Evolutionary conservation across 371 early-diverging fungal genomes (phyloP), one percentile per base, ranked within the genome.

Genomic region (Syncephalastrum contaminatum): DNA sequence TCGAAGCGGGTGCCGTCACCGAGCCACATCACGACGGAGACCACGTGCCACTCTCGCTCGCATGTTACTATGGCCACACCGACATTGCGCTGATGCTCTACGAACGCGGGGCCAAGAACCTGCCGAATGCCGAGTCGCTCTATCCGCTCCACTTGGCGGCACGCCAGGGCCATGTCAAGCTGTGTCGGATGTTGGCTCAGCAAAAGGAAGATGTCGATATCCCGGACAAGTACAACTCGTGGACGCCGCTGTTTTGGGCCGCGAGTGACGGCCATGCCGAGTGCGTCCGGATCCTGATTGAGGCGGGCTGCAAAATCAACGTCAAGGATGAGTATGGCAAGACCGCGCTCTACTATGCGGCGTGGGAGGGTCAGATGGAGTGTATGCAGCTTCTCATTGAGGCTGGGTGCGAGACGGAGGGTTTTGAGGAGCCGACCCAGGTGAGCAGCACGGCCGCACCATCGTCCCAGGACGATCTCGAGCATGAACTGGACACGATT

Each of bases 191-290:
- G 27, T 69, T 98, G 36, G 84, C 94, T 20, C 78, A 71, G n/a
- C 82, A 90, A 43, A 83, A 83, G 3, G 62, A 66, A 3, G 85
- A 90, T 15, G 77, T 93, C n/a, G 88, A 96, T 43, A 80, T 80
- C 10, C 71, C 76, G 2, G 98, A 98, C 70, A 88, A 87, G 66
- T 92, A 94, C 72, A 88, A 93, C 67, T 88, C 93, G 7, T 98
- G 98, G 98, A 91, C 96, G 4, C 95, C 97, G 0, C 67, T 96
- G 4, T 98, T 98, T 58, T 96, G 93, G 80, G 92, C 96, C 4
- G 94, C 94, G 18, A 85, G 87, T 50, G 96, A 97, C 58, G 98
- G 98, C 2, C 88, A 95, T 63, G 72, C 78, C 1, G 88, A 88
- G 19, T 92, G 93, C 68, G 91, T 91, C 3, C 76, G 82, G 27